phyloP scores from a whole-genome alignment of 768 basidiomycete genomes.

The Suillus weaverae region DNA sequence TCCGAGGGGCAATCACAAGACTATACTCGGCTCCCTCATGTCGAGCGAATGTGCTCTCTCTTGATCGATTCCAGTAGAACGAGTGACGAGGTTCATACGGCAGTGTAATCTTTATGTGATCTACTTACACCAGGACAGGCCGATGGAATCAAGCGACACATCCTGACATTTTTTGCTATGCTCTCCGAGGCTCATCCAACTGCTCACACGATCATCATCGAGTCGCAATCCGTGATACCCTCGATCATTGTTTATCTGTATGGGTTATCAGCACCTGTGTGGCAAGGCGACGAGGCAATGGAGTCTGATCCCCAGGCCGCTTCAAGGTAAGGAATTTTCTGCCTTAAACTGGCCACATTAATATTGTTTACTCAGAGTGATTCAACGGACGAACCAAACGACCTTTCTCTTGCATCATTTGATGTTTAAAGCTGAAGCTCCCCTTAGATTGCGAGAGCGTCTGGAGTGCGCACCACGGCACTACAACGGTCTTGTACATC shows the following conservation, averaged over 20 bases:
- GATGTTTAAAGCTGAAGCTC: slow-evolving; percentile 48
- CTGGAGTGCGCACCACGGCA: slow-evolving; percentile 56
- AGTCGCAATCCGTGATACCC: slow-evolving; percentile 60
- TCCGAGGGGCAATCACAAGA: slow-evolving; percentile 26
- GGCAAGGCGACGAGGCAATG: slow-evolving; percentile 60
- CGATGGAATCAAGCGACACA: slow-evolving; percentile 35
- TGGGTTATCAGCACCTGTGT: slow-evolving; percentile 54
- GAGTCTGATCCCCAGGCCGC: slow-evolving; percentile 34
- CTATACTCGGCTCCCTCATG: slow-evolving; percentile 37
- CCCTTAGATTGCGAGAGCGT: slow-evolving; percentile 55
- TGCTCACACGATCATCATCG: slow-evolving; percentile 37
- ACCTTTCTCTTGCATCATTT: slow-evolving; percentile 64
- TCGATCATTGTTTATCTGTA: slow-evolving; percentile 59
- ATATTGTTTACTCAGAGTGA: slow-evolving; percentile 39
- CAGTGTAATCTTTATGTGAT: not conserved
- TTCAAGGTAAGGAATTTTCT: slow-evolving; percentile 22
- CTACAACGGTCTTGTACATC: slow-evolving; percentile 64
- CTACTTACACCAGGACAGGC: slow-evolving; percentile 27
- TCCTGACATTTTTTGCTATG: slow-evolving; percentile 42
- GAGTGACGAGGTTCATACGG: slow-evolving; percentile 42
- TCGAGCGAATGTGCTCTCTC: slow-evolving; percentile 50
- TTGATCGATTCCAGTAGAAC: slow-evolving; percentile 44
- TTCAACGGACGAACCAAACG: slow-evolving; percentile 52
- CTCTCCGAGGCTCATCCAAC: slow-evolving; percentile 41
- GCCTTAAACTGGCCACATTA: not conserved